These are phyloP conservation scores for Pseudopithomyces chartarum DNA, from an alignment of 2,329 filamentous ascomycete species.

Conservation along the genomic window DNA sequence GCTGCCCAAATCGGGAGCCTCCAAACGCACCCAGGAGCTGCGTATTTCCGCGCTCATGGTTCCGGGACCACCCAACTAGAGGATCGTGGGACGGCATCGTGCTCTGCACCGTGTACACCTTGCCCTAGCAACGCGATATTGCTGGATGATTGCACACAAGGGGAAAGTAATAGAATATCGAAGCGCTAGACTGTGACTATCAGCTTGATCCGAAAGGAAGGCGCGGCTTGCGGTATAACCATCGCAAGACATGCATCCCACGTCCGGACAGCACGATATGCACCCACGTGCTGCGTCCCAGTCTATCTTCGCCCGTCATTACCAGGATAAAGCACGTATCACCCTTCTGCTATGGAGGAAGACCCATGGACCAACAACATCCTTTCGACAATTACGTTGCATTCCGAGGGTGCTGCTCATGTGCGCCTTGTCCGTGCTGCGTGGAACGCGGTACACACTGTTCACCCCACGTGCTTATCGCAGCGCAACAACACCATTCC, in stretches of 20 bases:
- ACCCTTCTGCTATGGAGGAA: slow-evolving; percentile 4
- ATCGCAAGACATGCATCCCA: slow-evolving; percentile 4
- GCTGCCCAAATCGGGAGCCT: slow-evolving; percentile 12
- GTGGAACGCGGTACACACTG: slow-evolving; percentile 25
- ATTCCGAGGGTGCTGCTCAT: slow-evolving; percentile 28
- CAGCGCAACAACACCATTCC: slow-evolving; percentile 20
- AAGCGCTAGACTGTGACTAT: not conserved
- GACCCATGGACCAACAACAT: slow-evolving; percentile 21
- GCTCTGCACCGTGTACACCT: not conserved
- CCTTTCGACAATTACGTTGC: slow-evolving; percentile 22
- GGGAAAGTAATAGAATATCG: not conserved
- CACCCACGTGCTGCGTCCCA: slow-evolving; percentile 2
- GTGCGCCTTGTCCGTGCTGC: slow-evolving; percentile 37
- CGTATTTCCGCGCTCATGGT: slow-evolving; percentile 19
- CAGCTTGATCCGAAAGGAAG: not conserved
- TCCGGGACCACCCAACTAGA: slow-evolving; percentile 13
- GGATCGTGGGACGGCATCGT: not conserved
- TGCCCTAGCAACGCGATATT: too few relatives aligned
- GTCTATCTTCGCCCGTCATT: slow-evolving; percentile 2
- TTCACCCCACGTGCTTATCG: slow-evolving; percentile 45
- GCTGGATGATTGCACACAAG: not conserved
- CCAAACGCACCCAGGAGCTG: slow-evolving; percentile 12
- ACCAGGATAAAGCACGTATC: not conserved
- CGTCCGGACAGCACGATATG: not conserved
- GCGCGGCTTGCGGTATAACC: not conserved